A percentile compares a stretch with the other conserved stretches of the same genome.
Conservation (phyloP, 345 rosid species). For the Arabidopsis suecica region DNA sequence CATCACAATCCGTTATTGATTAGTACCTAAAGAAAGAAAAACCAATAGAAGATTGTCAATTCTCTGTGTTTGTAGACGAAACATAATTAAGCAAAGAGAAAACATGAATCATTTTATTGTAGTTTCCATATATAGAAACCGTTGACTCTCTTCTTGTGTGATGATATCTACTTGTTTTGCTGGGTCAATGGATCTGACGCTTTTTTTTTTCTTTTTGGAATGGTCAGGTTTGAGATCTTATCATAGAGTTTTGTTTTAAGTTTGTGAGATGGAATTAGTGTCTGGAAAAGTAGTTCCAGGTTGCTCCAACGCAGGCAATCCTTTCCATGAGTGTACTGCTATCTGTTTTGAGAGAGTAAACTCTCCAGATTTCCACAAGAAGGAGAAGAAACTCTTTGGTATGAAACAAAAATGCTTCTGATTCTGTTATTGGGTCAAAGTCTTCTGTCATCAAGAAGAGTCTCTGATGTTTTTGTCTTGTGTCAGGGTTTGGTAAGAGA, state of each 20-base stretch:
- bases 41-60: not conserved
- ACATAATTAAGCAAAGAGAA: not conserved
- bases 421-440: not conserved
- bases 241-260: not conserved
- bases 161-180: not conserved
- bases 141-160: constrained; percentile 29
- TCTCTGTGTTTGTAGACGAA: constrained; percentile 1
- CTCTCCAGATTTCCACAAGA: constrained; percentile 38
- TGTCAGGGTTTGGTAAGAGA: constrained; percentile 44
- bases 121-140: not conserved
- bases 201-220: not conserved
- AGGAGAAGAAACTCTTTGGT: constrained; percentile 44
- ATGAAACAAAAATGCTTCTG: not conserved
- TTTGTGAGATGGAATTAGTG: constrained; percentile 30
- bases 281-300: constrained; percentile 39
- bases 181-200: constrained; percentile 16
- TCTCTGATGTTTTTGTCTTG: constrained; percentile 15
- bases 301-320: constrained; percentile 45
- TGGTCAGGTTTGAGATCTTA: constrained; percentile 18
- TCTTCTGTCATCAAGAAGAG: constrained; percentile 21
- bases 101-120: constrained; percentile 18
- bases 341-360: constrained; percentile 31
- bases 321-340: constrained; percentile 42
- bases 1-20: constrained; percentile 4
- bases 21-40: no score